Percentiles rank a stretch among this genome's conserved stretches.
Conservation (phyloP, 768 basidiomycete species). For the Trametes gibbosa region DNA sequence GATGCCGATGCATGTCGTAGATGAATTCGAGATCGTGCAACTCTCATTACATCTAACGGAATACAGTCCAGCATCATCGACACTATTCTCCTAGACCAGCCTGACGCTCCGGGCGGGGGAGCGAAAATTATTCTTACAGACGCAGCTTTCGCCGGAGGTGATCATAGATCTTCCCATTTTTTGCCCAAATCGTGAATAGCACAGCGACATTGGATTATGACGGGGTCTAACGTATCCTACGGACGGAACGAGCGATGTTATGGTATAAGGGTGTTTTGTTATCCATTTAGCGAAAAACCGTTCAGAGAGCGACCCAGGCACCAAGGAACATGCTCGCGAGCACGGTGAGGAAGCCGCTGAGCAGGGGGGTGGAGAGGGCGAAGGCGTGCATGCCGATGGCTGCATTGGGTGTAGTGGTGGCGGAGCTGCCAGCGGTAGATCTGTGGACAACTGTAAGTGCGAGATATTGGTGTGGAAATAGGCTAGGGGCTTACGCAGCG, state of each 20-base stretch:
- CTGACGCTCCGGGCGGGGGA: too few species aligned
- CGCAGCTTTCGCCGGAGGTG: too few species aligned
- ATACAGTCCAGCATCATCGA: too few species aligned
- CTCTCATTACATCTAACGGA: too few species aligned
- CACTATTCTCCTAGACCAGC: too few species aligned
- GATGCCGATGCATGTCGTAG: too few species aligned
- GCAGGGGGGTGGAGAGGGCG: constrained; percentile 25
- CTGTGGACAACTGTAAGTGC: background rate
- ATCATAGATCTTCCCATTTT: too few species aligned
- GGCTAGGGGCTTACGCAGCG: background rate
- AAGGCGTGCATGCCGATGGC: constrained; percentile 19
- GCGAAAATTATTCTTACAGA: too few species aligned
- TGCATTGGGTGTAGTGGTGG: constrained; percentile 14
- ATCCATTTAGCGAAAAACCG: background rate
- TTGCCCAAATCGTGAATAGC: too few species aligned
- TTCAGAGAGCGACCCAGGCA: constrained; percentile 38
- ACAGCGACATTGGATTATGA: too few species aligned
- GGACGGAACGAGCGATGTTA: background rate
- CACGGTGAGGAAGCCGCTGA: constrained; percentile 30
- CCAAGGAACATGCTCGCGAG: constrained; percentile 35
- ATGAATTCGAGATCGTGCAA: too few species aligned
- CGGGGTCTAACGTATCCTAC: too few species aligned
- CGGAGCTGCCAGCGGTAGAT: background rate
- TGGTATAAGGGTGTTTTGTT: background rate
- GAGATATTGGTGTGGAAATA: background rate